A percentile compares a stretch with the other conserved stretches of the same genome.
Evolutionary conservation across 768 basidiomycete genomes (phyloP).

Genomic region (Boletus pseudopeckii): DNA sequence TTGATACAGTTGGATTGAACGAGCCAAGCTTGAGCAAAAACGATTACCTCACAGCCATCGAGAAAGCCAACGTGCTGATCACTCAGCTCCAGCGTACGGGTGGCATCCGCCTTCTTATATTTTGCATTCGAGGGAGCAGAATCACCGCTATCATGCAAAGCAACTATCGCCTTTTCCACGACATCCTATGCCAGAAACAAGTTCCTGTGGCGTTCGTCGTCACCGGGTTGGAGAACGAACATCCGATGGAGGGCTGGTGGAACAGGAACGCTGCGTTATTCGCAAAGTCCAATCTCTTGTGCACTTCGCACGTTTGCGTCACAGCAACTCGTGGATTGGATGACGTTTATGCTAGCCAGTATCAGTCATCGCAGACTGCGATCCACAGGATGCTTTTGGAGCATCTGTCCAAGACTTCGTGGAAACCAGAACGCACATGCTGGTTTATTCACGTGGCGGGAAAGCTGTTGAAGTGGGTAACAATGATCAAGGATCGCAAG

Average conservation of each 20-base stretch:
- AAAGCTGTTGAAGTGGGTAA: conserved; percentile 19
- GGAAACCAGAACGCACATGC: conserved; percentile 15
- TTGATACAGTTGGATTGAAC: conserved; percentile 33
- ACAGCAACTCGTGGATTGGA: conserved; percentile 30
- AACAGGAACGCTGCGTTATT: conserved; percentile 30
- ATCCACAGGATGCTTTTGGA: conserved; percentile 20
- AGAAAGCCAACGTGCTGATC: conserved; percentile 32
- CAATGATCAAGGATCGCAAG: conserved; percentile 4
- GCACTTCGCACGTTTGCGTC: conserved; percentile 38
- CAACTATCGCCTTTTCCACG: conserved; percentile 30
- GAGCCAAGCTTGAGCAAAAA: conserved; percentile 19
- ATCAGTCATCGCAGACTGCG: conserved; percentile 30
- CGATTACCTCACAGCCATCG: conserved; percentile 24
- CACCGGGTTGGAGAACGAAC: conserved; percentile 31
- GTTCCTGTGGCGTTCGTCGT: conserved; percentile 32
- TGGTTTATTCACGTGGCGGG: conserved; percentile 25
- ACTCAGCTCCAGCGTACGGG: conserved; percentile 23
- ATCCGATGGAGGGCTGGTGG: conserved; percentile 34
- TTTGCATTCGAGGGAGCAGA: conserved; percentile 33
- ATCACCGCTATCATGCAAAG: conserved; percentile 20
- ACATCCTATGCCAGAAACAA: conserved; percentile 27
- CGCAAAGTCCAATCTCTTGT: conserved; percentile 7
- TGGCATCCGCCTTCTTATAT: conserved; percentile 29
- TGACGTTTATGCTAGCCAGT: conserved; percentile 23
- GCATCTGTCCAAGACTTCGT: conserved; percentile 18